Conservation (phyloP, 2,329 filamentous ascomycete species). For the Arthroderma sp. region DNA sequence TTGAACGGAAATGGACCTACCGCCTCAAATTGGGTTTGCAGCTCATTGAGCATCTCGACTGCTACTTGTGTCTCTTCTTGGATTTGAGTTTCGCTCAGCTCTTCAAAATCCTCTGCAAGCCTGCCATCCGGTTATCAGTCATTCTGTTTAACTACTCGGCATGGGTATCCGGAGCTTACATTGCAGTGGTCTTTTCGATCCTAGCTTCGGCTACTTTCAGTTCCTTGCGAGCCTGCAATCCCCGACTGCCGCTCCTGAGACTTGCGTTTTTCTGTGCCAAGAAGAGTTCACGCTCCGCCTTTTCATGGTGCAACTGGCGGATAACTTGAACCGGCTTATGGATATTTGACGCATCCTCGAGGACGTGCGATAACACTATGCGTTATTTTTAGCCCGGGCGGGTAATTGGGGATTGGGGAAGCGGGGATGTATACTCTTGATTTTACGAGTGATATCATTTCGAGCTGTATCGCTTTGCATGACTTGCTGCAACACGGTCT, state of each 20-base stretch:
- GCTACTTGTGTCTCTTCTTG: constrained; percentile 57
- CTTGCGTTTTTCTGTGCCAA: constrained; percentile 60
- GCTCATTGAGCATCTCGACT: constrained; percentile 52
- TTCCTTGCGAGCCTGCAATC: constrained; percentile 63
- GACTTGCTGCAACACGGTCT: constrained; percentile 53
- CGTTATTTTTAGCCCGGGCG: not conserved
- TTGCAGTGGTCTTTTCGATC: constrained; percentile 42
- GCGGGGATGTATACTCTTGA: constrained; percentile 35
- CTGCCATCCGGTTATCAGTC: constrained; percentile 11
- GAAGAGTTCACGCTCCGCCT: constrained; percentile 51
- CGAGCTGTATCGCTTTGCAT: constrained; percentile 38
- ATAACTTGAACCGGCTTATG: constrained; percentile 48
- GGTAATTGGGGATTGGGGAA: not conserved
- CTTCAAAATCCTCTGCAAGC: constrained; percentile 40
- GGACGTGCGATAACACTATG: constrained; percentile 44
- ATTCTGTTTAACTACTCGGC: not conserved
- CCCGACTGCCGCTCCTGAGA: constrained; percentile 60
- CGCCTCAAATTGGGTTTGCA: constrained; percentile 56
- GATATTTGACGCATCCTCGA: constrained; percentile 44
- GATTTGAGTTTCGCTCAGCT: constrained; percentile 44
- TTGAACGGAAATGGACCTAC: constrained; percentile 19
- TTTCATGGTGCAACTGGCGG: constrained; percentile 49
- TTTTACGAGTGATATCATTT: constrained; percentile 47
- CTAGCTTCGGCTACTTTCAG: constrained; percentile 56
- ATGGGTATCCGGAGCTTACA: constrained; percentile 24